Base-by-base conservation (phyloP, 2,329 filamentous ascomycete species). In the Bipolaris zeicola region DNA sequence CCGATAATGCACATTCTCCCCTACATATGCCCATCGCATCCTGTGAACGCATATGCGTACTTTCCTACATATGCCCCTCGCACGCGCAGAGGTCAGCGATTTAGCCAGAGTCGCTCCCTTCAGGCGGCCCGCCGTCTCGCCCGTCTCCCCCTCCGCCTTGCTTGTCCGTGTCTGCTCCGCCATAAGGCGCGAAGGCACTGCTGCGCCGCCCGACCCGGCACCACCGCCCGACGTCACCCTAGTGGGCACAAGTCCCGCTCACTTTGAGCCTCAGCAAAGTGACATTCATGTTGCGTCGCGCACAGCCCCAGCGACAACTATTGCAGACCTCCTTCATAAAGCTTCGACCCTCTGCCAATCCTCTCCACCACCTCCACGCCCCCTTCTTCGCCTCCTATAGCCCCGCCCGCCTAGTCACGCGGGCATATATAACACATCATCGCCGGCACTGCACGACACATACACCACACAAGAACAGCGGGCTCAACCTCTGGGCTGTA, bases 271-370 rank as follows among this genome's bases (percentile, higher is more conserved):
- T 41, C 52, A 58, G 60, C 62, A 52, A 43, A 52, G 51, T 59
- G 53, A 43, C 47, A 47, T 60, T 61, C 57, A 71, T 74, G 71
- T 70, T 52, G 65, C 57, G 55, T 55, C 62, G 69, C 55, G 58
- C 60, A 56, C 64, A 61, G 44, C 51, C 64, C 46, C 48, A 62
- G 38, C 44, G 49, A 61, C 63, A 50, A 47, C 39, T 44, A 45
- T 31, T 49, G 22, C 45, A 50, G 13, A 31, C 33, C 34, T 50
- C 45, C 20, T 45, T 39, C 48, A 31, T 62, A 31, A 57, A 51
- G 18, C 57, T 58, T 57, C 61, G 46, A 41, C 43, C 48, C 36
- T 36, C 45, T 8, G 37, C 42, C 44, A 52, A 53, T 52, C 33
- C 57, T 60, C 46, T 52, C 42, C 56, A 60, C 50, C 60, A 57